Conservation (phyloP, 2,329 filamentous ascomycete species). For the Phialocephala subalpina region DNA sequence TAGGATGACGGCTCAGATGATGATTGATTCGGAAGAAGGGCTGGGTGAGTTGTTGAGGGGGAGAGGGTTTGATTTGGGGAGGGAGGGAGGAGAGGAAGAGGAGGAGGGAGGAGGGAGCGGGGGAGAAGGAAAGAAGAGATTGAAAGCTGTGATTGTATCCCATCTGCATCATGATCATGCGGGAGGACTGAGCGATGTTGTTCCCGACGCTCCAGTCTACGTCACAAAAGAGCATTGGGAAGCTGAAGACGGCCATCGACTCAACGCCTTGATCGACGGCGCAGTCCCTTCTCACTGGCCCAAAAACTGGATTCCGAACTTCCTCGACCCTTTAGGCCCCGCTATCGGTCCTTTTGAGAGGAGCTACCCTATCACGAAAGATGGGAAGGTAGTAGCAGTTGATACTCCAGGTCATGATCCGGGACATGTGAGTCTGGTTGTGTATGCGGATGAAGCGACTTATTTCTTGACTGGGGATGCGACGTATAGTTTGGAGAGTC, state of each 20-base stretch:
- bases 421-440: conserved; percentile 45
- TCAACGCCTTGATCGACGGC: conserved; percentile 42
- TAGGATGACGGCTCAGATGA: conserved; percentile 17
- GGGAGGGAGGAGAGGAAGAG: conserved; percentile 16
- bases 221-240: conserved; percentile 44
- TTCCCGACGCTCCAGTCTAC: conserved; percentile 38
- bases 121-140: conserved; percentile 28
- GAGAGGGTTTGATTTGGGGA: conserved; percentile 31
- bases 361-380: conserved; percentile 41
- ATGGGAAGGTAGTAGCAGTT: conserved; percentile 43
- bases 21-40: conserved; percentile 21
- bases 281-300: conserved; percentile 45
- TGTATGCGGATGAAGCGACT: conserved; percentile 35
- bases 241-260: conserved; percentile 38
- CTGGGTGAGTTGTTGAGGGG: conserved; percentile 22
- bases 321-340: conserved; percentile 39
- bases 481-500: conserved; percentile 42
- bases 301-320: conserved; percentile 40
- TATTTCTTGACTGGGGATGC: conserved; percentile 45
- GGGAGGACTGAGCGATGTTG: conserved; percentile 37
- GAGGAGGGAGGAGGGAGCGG: conserved; percentile 33
- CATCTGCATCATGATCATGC: conserved; percentile 45
- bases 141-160: conserved; percentile 41
- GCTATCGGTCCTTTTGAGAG: conserved; percentile 43
- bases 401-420: conserved; percentile 47